Evolutionary conservation across 106 monocot species (phyloP).

Genomic region (Allium cepa): DNA sequence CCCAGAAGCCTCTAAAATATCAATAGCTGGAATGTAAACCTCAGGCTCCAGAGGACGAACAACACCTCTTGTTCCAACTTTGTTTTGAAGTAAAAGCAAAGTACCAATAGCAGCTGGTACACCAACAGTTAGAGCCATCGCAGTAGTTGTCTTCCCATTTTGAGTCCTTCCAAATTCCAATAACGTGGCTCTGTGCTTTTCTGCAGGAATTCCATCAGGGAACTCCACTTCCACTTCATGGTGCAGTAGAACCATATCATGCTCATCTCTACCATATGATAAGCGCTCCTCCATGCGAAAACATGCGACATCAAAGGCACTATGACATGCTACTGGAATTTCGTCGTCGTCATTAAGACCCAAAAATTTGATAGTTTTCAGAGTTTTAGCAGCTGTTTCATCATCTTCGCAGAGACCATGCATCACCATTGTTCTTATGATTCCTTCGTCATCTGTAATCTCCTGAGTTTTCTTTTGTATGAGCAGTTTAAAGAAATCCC

Average conservation of each 20-base stretch:
- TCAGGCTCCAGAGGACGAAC: slow-evolving; percentile 80
- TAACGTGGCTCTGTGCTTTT: slow-evolving; percentile 68
- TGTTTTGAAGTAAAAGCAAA: slow-evolving; percentile 77
- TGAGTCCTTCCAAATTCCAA: slow-evolving; percentile 71
- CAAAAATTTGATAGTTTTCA: slow-evolving; percentile 86
- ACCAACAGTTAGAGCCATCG: slow-evolving; percentile 94
- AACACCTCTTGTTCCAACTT: slow-evolving; percentile 56
- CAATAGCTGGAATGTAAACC: slow-evolving; percentile 74
- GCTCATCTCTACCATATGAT: slow-evolving; percentile 52
- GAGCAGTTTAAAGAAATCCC: slow-evolving; percentile 53
- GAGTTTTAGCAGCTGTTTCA: slow-evolving; percentile 45
- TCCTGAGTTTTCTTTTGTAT: slow-evolving; percentile 14
- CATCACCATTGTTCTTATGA: slow-evolving; percentile 34
- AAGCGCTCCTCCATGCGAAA: slow-evolving; percentile 77
- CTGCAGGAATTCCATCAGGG: slow-evolving; percentile 44
- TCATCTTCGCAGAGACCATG: slow-evolving; percentile 60
- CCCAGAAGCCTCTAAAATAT: slow-evolving; percentile 69
- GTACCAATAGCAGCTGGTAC: slow-evolving; percentile 88
- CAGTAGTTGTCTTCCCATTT: slow-evolving; percentile 60
- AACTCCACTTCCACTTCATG: slow-evolving; percentile 86
- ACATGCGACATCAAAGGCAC: slow-evolving; percentile 80
- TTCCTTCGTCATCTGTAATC: slow-evolving; percentile 35
- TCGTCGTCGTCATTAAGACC: slow-evolving; percentile 66
- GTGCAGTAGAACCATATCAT: slow-evolving; percentile 98
- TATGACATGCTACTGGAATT: slow-evolving; percentile 57